Evolutionary conservation across 768 basidiomycete genomes (phyloP).

Genomic region (Coprinopsis strossmayeri): DNA sequence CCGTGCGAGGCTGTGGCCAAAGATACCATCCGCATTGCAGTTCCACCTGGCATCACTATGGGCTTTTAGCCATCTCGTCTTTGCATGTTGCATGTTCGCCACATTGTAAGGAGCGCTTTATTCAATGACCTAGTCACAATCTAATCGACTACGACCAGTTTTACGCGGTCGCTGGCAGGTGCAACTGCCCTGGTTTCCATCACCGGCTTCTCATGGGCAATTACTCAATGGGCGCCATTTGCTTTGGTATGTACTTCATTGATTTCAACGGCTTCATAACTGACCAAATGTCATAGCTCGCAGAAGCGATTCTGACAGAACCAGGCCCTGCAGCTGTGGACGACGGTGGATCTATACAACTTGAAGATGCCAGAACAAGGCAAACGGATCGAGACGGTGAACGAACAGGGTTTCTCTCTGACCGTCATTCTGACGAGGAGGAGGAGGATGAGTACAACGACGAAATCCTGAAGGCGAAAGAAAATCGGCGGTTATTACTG

Average conservation of each 20-base stretch:
- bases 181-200: slow-evolving; percentile 72
- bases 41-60: slow-evolving; percentile 67
- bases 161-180: slow-evolving; percentile 61
- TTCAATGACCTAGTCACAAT: too few species aligned
- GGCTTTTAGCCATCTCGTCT: slow-evolving; percentile 70
- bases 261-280: not conserved
- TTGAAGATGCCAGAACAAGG: slow-evolving; percentile 37
- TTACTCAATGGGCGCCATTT: slow-evolving; percentile 91
- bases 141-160: slow-evolving; percentile 34
- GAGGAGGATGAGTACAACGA: slow-evolving; percentile 24
- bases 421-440: slow-evolving; percentile 22
- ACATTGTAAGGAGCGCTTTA: slow-evolving; percentile 90
- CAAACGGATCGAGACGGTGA: not conserved
- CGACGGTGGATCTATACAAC: slow-evolving; percentile 32
- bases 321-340: slow-evolving; percentile 27
- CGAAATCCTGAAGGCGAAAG: slow-evolving; percentile 18
- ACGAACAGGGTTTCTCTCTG: slow-evolving; percentile 11
- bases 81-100: slow-evolving; percentile 71
- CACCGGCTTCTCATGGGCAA: slow-evolving; percentile 89
- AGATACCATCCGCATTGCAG: slow-evolving; percentile 39
- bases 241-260: slow-evolving; percentile 53
- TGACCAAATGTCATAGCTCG: slow-evolving; percentile 43
- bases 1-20: slow-evolving; percentile 16
- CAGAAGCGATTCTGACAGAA: slow-evolving; percentile 77
- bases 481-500: slow-evolving; percentile 24